Evolutionary conservation across 352 stramenopile genomes (phyloP).

Genomic region (Albugo candida): DNA sequence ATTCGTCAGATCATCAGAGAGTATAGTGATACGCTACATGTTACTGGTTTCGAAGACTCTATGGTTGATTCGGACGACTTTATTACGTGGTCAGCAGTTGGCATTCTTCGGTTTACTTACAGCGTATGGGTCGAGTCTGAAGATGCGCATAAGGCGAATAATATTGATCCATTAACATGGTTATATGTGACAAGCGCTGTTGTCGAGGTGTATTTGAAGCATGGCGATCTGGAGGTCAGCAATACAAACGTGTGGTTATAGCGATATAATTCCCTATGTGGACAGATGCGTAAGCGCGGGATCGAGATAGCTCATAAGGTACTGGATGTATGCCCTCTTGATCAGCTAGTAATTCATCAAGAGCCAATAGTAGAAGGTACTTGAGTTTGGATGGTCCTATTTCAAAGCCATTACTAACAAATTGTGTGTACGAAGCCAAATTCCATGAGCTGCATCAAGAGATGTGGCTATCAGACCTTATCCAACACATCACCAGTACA

Average conservation of each 20-base stretch:
- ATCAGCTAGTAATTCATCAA: constrained; percentile 12
- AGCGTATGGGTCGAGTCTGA: not conserved
- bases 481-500: no score
- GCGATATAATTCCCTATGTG: not conserved
- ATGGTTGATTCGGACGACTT: constrained; percentile 22
- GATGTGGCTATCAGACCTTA: no score
- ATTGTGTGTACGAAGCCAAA: no score
- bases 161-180: constrained; percentile 22
- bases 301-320: constrained; percentile 13
- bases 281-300: constrained; percentile 14
- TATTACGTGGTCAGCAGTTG: constrained; percentile 28
- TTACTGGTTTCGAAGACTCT: constrained; percentile 29
- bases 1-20: constrained; percentile 14
- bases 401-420: no score
- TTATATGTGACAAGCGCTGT: constrained; percentile 23
- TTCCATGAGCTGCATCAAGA: no score
- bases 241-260: not conserved
- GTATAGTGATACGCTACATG: constrained; percentile 12
- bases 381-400: no score
- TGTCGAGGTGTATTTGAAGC: constrained; percentile 20
- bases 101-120: constrained; percentile 18
- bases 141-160: not conserved
- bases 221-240: constrained; percentile 8
- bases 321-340: constrained; percentile 4
- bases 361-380: constrained; percentile 6